Conservation (phyloP, 768 basidiomycete species). For the Amanita brunnescens region DNA sequence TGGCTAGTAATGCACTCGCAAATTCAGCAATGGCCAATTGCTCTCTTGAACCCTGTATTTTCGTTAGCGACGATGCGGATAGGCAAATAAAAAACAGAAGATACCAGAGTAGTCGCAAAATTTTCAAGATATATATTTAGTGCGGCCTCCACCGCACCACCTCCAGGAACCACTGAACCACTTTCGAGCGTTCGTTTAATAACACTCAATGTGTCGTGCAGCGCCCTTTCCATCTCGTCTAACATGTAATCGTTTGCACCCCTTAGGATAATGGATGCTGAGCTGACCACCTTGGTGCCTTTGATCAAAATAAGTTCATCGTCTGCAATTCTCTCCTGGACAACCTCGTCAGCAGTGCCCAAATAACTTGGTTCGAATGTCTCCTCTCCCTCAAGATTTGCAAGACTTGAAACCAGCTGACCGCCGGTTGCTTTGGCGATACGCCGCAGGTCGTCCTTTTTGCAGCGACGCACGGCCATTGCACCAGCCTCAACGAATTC, state of each 20-base stretch:
- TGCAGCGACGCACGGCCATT: conserved; percentile 95
- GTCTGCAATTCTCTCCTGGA: conserved; percentile 96
- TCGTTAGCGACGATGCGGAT: conserved; percentile 4
- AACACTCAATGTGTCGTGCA: conserved; percentile 91
- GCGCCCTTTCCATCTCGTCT: conserved; percentile 97
- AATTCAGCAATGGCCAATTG: conserved; percentile 99
- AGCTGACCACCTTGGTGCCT: conserved; percentile 94
- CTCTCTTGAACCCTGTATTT: conserved; percentile 83
- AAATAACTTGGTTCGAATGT: conserved; percentile 89
- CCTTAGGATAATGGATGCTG: conserved; percentile 85
- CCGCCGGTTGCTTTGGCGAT: conserved; percentile 98
- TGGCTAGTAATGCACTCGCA: conserved; percentile 82
- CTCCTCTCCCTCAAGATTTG: conserved; percentile 96
- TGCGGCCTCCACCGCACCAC: conserved; percentile 95
- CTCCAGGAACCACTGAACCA: conserved; percentile 91
- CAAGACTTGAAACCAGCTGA: conserved; percentile 83
- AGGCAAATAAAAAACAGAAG: conserved; percentile 21
- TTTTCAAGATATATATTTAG: conserved; percentile 97
- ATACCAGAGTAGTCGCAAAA: conserved; percentile 93
- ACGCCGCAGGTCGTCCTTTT: conserved; percentile 94
- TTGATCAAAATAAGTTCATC: conserved; percentile 97
- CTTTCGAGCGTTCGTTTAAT: conserved; percentile 98
- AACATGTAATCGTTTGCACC: conserved; percentile 99
- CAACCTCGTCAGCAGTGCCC: conserved; percentile 91
- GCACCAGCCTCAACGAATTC: conserved; percentile 99